These are phyloP conservation scores for Cyclotella baltica DNA, from an alignment of 108 stramenopile genomes.

Conservation along the genomic window DNA sequence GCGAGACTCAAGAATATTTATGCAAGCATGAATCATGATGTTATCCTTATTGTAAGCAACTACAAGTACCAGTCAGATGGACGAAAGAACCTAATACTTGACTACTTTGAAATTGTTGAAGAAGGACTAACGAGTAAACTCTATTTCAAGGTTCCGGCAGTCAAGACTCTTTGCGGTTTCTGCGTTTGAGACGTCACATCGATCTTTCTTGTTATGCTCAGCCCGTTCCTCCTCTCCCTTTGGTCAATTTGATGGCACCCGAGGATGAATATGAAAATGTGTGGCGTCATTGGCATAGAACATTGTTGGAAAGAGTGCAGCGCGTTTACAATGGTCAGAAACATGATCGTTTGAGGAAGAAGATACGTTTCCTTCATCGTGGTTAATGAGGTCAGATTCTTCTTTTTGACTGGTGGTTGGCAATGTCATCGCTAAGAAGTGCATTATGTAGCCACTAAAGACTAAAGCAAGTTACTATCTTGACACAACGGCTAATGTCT, in stretches of 20 bases:
- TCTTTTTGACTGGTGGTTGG: too few species aligned
- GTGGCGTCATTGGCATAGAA: background rate
- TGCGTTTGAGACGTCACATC: background rate
- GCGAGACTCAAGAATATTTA: background rate
- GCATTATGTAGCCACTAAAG: too few species aligned
- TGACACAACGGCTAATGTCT: too few species aligned
- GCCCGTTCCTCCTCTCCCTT: background rate
- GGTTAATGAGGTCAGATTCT: too few species aligned
- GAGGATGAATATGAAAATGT: background rate
- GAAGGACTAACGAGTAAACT: background rate
- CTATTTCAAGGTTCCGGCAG: background rate
- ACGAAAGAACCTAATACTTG: background rate
- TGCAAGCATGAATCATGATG: background rate
- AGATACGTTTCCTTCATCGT: too few species aligned
- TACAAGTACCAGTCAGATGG: background rate
- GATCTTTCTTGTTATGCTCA: background rate
- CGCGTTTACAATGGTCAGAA: too few species aligned
- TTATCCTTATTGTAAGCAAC: background rate
- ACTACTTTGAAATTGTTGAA: background rate
- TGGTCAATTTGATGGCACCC: background rate
- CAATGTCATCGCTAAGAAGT: too few species aligned
- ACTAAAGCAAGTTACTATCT: too few species aligned
- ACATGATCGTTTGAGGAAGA: too few species aligned
- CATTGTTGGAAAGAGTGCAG: too few species aligned
- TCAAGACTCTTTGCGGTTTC: background rate